Base-by-base conservation (phyloP, 805 yeast species). In the Candida ipomoeae region DNA sequence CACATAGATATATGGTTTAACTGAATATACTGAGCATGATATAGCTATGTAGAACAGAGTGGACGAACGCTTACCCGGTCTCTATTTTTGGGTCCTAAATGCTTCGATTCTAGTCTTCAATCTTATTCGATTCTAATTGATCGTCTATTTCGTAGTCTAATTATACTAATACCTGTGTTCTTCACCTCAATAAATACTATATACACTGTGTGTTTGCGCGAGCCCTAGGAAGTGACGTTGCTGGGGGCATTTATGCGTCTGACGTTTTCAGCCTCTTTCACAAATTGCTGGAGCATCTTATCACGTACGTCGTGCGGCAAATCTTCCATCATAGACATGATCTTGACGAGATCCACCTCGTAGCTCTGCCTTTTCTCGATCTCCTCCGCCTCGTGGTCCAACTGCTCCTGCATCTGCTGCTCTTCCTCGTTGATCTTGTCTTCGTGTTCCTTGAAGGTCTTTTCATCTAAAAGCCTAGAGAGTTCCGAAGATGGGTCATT, bases 401-500 rank as follows among this genome's bases (percentile, higher is more conserved):
- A 48, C 17, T 60, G 55, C 20, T 61, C 64, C 40, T 64, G 67
- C 48, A 57, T 58, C 32, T 62, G 66, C 29, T 55, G 50, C 31
- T 64, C 69, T 15, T 55, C 60, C 13, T 62, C 70, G n/a, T 57
- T 41, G 39, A 58, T 48, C 44, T 51, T 56, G 29, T 60, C 56
- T 41, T 53, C 60, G n/a, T 56, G 53, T 20, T 57, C 61, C 36
- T 58, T 54, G 40, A 54, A 54, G 11, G 65, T 62, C 11, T 70
- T 63, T 48, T 71, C 75, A 46, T 73, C 76, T 39, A 73, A 60
- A 23, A 73, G 62, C 53, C 66, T 70, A 33, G 75, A 71, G 44
- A 73, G 64, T 54, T 71, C 77, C 1, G 76, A 71, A 45, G 68
- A 59, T 1, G 75, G 69, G 53, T 73, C 61, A 54, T 73, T 68